Evolutionary conservation across 1,139 yeast species (phyloP).

Genomic region (Nematodospora anomalae): DNA sequence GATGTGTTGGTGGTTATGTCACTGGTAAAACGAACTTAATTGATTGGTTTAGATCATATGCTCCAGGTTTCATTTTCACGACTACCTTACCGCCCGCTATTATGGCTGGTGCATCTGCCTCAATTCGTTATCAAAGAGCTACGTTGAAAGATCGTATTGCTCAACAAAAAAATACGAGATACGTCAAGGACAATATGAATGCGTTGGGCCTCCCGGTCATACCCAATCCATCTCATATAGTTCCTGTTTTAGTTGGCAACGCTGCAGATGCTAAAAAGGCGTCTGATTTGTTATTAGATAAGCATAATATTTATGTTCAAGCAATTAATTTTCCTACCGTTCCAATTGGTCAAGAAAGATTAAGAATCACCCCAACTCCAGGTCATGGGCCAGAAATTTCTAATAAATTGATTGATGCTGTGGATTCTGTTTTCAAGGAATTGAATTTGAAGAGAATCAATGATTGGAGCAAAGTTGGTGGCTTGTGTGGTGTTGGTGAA

Average conservation of each 20-base stretch:
- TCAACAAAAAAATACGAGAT: constrained; percentile 84
- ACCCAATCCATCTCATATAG: constrained; percentile 97
- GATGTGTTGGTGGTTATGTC: constrained; percentile 95
- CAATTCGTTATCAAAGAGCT: constrained; percentile 81
- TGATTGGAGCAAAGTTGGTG: constrained; percentile 81
- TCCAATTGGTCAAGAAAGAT: constrained; percentile 91
- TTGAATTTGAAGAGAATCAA: constrained; percentile 70
- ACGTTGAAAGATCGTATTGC: constrained; percentile 75
- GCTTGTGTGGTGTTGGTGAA: constrained; percentile 85
- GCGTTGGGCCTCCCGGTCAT: constrained; percentile 87
- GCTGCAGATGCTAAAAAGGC: constrained; percentile 91
- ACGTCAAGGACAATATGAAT: constrained; percentile 72
- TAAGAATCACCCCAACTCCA: constrained; percentile 97
- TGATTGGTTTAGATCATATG: constrained; percentile 94
- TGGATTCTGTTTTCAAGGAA: constrained; percentile 78
- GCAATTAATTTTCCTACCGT: constrained; percentile 99
- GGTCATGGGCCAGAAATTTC: constrained; percentile 82
- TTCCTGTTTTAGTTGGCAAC: constrained; percentile 91
- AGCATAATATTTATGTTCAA: constrained; percentile 90
- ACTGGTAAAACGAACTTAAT: constrained; percentile 83
- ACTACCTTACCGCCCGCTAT: constrained; percentile 96
- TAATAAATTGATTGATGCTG: constrained; percentile 72
- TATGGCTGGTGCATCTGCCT: constrained; percentile 92
- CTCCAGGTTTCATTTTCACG: constrained; percentile 97
- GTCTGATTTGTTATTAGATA: constrained; percentile 80